Percentiles rank a stretch among this genome's conserved stretches.
These are phyloP conservation scores for Dictyophora rubrovolvata DNA, from an alignment of 768 basidiomycete genomes.

Conservation along the genomic window DNA sequence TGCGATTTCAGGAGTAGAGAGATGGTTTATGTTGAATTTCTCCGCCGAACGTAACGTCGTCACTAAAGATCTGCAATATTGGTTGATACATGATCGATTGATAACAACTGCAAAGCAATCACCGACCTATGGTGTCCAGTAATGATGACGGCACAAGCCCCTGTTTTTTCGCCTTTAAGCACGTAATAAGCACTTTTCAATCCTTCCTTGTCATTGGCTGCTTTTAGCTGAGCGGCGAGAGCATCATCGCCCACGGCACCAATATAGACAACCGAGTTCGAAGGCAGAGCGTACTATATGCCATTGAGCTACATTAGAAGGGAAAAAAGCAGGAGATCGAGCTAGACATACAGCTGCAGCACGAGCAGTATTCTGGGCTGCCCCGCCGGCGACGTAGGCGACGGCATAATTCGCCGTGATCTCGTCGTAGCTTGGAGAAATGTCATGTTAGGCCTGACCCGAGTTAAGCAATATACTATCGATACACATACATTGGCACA, in stretches of 20 bases:
- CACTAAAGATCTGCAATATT: conserved; percentile 63
- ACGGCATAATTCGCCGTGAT: conserved; percentile 64
- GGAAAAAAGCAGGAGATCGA: conserved; percentile 9
- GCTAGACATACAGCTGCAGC: conserved; percentile 74
- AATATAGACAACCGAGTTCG: conserved; percentile 81
- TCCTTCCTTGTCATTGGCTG: conserved; percentile 87
- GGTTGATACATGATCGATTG: neutral
- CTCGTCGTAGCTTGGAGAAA: conserved; percentile 68
- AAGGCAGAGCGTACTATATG: conserved; percentile 82
- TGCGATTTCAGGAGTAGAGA: conserved; percentile 65
- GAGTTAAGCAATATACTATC: neutral
- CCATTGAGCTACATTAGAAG: neutral
- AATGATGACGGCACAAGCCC: conserved; percentile 92
- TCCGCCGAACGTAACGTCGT: conserved; percentile 88
- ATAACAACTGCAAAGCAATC: conserved; percentile 1
- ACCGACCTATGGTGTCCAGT: conserved; percentile 83
- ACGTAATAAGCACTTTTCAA: conserved; percentile 84
- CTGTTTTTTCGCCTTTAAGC: conserved; percentile 78
- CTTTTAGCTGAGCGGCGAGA: conserved; percentile 80
- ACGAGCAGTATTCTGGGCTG: conserved; percentile 92
- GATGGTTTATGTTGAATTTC: conserved; percentile 73
- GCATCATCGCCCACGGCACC: conserved; percentile 91
- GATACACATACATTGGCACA: conserved; percentile 57
- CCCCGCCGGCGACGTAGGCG: conserved; percentile 93
- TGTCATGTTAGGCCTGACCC: neutral